A percentile compares a stretch with the other conserved stretches of the same genome.
Evolutionary conservation across 108 stramenopile species (phyloP).

Genomic region (Aureococcus anophagefferens): DNA sequence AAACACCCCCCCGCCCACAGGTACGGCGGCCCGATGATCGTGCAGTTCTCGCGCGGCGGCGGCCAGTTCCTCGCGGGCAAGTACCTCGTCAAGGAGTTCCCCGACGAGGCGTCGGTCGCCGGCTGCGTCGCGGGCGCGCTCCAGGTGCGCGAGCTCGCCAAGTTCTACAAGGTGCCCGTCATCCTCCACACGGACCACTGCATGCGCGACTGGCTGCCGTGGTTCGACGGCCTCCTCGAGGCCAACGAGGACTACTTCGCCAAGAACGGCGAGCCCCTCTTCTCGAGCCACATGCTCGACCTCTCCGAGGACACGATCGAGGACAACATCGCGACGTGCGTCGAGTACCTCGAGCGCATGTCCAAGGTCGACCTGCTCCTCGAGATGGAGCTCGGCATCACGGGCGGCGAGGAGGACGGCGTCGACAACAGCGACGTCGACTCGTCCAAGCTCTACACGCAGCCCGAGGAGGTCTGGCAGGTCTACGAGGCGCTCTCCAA

Average conservation of each 20-base stretch:
- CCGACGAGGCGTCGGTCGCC: conserved; percentile 65
- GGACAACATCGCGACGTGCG: conserved; percentile 94
- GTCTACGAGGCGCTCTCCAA: conserved; percentile 77
- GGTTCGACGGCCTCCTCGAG: conserved; percentile 78
- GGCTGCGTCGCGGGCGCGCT: conserved; percentile 78
- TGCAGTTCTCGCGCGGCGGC: conserved; percentile 78
- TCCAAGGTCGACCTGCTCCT: conserved; percentile 76
- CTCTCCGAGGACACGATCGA: conserved; percentile 89
- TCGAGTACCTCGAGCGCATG: conserved; percentile 79
- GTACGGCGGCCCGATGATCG: conserved; percentile 79
- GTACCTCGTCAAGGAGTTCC: conserved; percentile 58
- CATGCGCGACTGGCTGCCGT: conserved; percentile 75
- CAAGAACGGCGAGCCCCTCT: conserved; percentile 72
- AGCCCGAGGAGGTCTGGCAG: conserved; percentile 84
- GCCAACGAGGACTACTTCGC: conserved; percentile 62
- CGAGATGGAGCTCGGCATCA: conserved; percentile 93
- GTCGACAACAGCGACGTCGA: conserved; percentile 86
- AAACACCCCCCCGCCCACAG: no score
- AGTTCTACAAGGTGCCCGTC: conserved; percentile 85
- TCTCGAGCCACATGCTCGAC: conserved; percentile 93
- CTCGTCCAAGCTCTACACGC: conserved; percentile 81
- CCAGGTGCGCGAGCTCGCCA: conserved; percentile 83
- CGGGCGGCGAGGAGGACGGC: conserved; percentile 94
- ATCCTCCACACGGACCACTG: conserved; percentile 91
- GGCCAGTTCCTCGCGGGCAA: conserved; percentile 84